phyloP scores from a whole-genome alignment of 2,329 filamentous ascomycete species.

The Ceratocystis variospora region DNA sequence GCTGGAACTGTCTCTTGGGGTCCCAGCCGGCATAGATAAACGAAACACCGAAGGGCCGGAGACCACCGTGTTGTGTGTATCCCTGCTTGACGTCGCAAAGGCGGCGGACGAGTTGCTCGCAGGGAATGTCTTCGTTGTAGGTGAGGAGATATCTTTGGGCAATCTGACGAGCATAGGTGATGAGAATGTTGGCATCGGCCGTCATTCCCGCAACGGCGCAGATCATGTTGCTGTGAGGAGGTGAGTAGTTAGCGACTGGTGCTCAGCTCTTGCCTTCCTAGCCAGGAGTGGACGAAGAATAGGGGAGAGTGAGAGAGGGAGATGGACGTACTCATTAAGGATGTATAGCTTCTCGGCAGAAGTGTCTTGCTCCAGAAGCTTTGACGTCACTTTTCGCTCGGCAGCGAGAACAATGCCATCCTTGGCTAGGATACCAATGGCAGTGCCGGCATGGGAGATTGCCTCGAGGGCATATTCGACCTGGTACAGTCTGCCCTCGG shows the following conservation, averaged over 20 bases:
- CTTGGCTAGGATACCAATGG: constrained; percentile 89
- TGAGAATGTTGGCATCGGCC: constrained; percentile 98
- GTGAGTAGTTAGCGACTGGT: not conserved
- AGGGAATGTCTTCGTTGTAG: constrained; percentile 99
- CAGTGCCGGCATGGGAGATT: constrained; percentile 95
- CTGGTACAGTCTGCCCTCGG: constrained; percentile 94
- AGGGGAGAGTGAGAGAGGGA: constrained; percentile 3
- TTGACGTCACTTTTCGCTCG: constrained; percentile 97
- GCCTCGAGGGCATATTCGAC: constrained; percentile 98
- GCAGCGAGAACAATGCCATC: constrained; percentile 97
- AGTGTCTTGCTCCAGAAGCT: constrained; percentile 97
- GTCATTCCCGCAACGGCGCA: constrained; percentile 98
- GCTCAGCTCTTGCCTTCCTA: not conserved
- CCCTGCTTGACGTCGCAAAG: constrained; percentile 98
- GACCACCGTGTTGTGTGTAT: constrained; percentile 96
- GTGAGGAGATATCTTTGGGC: constrained; percentile 96
- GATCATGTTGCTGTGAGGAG: constrained; percentile 79
- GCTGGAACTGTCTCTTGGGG: constrained; percentile 88
- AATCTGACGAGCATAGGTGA: constrained; percentile 96
- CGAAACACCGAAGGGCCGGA: constrained; percentile 93
- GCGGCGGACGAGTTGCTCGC: constrained; percentile 92
- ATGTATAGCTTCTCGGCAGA: constrained; percentile 99
- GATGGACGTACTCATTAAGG: constrained; percentile 68
- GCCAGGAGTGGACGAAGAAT: not conserved
- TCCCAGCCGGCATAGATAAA: constrained; percentile 99